These are phyloP conservation scores for Mesotaenium endlicherianum DNA, from an alignment of 139 green algal species.

Conservation along the genomic window DNA sequence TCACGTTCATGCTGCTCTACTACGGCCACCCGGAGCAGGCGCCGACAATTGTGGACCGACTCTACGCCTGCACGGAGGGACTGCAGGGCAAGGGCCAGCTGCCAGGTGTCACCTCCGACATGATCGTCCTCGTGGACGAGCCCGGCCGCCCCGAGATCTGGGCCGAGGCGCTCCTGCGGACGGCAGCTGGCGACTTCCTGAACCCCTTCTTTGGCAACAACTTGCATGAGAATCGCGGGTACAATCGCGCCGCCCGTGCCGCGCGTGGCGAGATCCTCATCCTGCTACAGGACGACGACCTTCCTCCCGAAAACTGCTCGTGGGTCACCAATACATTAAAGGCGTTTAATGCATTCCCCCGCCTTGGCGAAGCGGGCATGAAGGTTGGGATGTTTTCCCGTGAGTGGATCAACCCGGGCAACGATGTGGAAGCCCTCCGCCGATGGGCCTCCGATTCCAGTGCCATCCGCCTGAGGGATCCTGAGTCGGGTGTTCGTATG, in stretches of 20 bases:
- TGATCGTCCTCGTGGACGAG: conserved; percentile 12
- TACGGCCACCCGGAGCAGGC: neutral
- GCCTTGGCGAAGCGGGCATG: neutral
- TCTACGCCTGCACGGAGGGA: neutral
- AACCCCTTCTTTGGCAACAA: conserved; percentile 9
- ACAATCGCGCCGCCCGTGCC: conserved; percentile 21
- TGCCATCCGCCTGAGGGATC: neutral
- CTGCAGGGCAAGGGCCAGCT: neutral
- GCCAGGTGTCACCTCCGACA: neutral
- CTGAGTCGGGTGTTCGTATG: neutral
- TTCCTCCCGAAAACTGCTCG: neutral
- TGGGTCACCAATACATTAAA: neutral
- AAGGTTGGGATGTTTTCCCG: neutral
- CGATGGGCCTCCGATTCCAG: neutral
- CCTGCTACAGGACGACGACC: conserved; percentile 43
- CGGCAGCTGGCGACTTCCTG: neutral
- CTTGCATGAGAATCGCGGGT: conserved; percentile 34
- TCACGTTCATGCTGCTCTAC: conserved; percentile 29
- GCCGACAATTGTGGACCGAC: neutral
- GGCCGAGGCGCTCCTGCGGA: neutral
- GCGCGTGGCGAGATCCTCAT: conserved; percentile 28
- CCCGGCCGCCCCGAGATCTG: neutral
- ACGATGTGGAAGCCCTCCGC: neutral
- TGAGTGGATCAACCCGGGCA: neutral
- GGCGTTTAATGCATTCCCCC: neutral